Base-by-base conservation (phyloP, 164 flowering plant species). In the Nymphaea thermarum region DNA sequence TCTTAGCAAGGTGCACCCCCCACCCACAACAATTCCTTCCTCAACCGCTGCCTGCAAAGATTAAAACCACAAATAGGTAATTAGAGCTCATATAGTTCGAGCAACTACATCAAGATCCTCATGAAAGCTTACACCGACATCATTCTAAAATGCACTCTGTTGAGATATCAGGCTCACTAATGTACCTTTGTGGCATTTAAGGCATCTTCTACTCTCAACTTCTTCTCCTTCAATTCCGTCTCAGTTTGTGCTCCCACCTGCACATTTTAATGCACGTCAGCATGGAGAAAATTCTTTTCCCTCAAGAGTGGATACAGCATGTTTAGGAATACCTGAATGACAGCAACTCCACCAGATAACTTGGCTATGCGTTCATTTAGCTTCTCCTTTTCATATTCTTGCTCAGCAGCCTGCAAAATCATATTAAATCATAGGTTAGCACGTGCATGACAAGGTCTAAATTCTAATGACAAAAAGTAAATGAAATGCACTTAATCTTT, bases 171-270 rank as follows among this genome's bases (percentile, higher is more conserved):
- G 36, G 12, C 10, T 17, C 3, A 62, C 12, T 62, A 12, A 41
- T 62, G 11, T 77, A 88, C 98, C 98, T 91, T 94, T 42, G 99
- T 91, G 43, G 99, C 99, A 78, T 94, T 94, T 53, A 91, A 91
- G 68, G 99, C 99, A 84, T 94, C 99, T 76, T 94, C 99, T 43
- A 94, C 99, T 75, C 99, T 88, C 78, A 94, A 72, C 68, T 94
- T 88, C 89, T 94, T 91, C 65, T 91, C 99, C 74, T 91, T 94
- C 61, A 94, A 78, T 76, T 94, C 99, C 25, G 96, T 91, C 73
- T 94, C 99, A 64, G 99, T 94, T 81, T 94, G 99, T 15, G 99
- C 99, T 67, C 99, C 98, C 79, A 94, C 97, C 98, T 94, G 73
- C 47, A 25, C 70, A 41, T 62, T 62, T 12, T 62, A 17, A 17